Conservation (phyloP, 2,329 filamentous ascomycete species). For the Decorospora gaudefroyi region DNA sequence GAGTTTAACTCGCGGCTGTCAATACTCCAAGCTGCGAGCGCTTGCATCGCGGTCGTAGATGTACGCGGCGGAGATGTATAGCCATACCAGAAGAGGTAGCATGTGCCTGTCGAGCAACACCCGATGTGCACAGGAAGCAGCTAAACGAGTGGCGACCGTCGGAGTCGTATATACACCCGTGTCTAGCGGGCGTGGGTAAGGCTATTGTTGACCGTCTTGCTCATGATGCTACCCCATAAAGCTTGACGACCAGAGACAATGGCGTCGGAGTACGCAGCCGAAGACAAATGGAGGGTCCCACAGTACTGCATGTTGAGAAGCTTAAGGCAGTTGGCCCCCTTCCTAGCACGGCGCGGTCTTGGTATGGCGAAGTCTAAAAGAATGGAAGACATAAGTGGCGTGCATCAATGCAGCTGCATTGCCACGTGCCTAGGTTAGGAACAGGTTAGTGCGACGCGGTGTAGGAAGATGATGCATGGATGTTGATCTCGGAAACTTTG, state of each 20-base stretch:
- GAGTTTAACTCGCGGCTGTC: background rate
- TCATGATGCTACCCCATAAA: background rate
- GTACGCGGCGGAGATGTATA: background rate
- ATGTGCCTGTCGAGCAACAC: background rate
- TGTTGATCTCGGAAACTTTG: conserved; percentile 13
- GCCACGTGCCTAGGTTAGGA: conserved; percentile 3
- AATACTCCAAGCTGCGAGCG: conserved; percentile 2
- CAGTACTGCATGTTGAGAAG: background rate
- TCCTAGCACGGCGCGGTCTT: background rate
- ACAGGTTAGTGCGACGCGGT: conserved; percentile 9
- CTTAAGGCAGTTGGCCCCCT: background rate
- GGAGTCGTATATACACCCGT: background rate
- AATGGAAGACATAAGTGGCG: conserved; percentile 6
- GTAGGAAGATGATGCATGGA: background rate
- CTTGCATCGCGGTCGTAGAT: conserved; percentile 5
- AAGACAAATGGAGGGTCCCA: background rate
- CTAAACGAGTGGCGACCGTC: background rate
- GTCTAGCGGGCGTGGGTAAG: background rate
- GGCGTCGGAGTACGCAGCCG: background rate
- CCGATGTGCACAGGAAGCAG: background rate
- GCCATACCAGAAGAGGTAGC: conserved; percentile 1
- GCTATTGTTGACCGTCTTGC: background rate
- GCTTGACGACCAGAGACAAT: background rate
- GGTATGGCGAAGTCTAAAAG: background rate
- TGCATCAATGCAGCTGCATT: background rate